Evolutionary conservation across 768 basidiomycete genomes (phyloP).

Genomic region (Phlebiopsis flavidoalba): DNA sequence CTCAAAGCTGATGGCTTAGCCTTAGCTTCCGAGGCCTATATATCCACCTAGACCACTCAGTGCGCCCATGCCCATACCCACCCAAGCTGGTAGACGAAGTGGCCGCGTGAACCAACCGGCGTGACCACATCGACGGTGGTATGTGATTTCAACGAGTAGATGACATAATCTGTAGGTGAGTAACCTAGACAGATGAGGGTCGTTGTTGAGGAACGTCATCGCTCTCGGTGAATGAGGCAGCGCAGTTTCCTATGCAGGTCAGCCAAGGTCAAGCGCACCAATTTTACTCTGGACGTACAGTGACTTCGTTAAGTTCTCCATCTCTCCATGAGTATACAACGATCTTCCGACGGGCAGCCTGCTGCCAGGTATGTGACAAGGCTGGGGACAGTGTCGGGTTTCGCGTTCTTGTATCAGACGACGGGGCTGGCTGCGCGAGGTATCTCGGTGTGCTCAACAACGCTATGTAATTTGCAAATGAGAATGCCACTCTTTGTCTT

Average conservation of each 20-base stretch:
- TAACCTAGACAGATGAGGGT: constrained; percentile 72
- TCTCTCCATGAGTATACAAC: constrained; percentile 86
- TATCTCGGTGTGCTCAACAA: constrained; percentile 41
- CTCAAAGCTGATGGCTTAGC: constrained; percentile 58
- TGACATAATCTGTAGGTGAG: constrained; percentile 69
- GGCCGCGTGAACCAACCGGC: constrained; percentile 31
- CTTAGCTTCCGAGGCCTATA: constrained; percentile 75
- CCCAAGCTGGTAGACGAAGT: constrained; percentile 36
- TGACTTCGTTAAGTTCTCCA: constrained; percentile 68
- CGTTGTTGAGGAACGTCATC: constrained; percentile 65
- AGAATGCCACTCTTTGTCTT: constrained; percentile 80
- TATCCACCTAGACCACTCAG: constrained; percentile 78
- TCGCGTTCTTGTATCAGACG: constrained; percentile 11
- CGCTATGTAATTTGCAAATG: constrained; percentile 73
- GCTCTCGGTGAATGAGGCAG: constrained; percentile 90
- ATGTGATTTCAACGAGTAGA: constrained; percentile 63
- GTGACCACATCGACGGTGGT: constrained; percentile 47
- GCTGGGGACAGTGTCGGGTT: constrained; percentile 50
- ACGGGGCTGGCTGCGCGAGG: constrained; percentile 11
- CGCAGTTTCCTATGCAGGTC: constrained; percentile 54
- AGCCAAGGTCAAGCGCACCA: background rate
- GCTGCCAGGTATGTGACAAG: constrained; percentile 75
- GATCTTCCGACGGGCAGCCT: constrained; percentile 80
- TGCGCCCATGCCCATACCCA: constrained; percentile 62
- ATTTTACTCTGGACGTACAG: constrained; percentile 37